A percentile compares a stretch with the other conserved stretches of the same genome.
Conservation (phyloP, 2,329 filamentous ascomycete genomes). For the Colletotrichum liaoningense region DNA sequence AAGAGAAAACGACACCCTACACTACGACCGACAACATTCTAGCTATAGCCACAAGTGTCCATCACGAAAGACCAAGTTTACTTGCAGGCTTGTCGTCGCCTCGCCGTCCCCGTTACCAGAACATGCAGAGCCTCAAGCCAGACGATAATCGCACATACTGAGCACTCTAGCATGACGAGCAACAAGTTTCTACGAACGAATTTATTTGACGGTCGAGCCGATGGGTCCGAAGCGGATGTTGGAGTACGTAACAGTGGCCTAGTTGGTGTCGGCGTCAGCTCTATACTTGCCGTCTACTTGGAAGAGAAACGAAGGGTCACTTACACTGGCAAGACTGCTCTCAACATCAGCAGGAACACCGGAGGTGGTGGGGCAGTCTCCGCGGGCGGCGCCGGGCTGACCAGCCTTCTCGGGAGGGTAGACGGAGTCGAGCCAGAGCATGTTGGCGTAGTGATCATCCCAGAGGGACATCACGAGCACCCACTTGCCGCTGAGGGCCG, state of each 20-base stretch:
- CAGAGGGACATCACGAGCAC: slow-evolving; percentile 73
- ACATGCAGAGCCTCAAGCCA: background rate
- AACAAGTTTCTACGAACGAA: background rate
- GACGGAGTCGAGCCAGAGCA: slow-evolving; percentile 76
- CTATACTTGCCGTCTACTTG: background rate
- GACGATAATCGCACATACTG: background rate
- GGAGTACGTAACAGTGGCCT: slow-evolving; percentile 56
- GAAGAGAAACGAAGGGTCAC: background rate
- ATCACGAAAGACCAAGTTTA: background rate
- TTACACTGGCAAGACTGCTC: slow-evolving; percentile 35
- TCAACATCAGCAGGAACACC: slow-evolving; percentile 42
- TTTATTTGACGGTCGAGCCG: slow-evolving; percentile 49
- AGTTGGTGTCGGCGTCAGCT: background rate
- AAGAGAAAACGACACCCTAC: background rate
- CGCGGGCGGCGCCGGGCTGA: slow-evolving; percentile 40
- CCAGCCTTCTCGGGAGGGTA: slow-evolving; percentile 56
- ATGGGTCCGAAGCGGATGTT: slow-evolving; percentile 61
- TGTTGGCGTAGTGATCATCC: slow-evolving; percentile 67
- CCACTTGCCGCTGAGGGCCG: slow-evolving; percentile 67
- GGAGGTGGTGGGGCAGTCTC: slow-evolving; percentile 40
- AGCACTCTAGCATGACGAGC: background rate
- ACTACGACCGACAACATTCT: background rate
- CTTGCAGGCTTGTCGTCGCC: background rate
- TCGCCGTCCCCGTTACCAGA: background rate
- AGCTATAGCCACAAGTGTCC: too few relatives aligned